phyloP scores from a whole-genome alignment of 192 early-diverging fungal genomes.

The Linnemannia exigua region DNA sequence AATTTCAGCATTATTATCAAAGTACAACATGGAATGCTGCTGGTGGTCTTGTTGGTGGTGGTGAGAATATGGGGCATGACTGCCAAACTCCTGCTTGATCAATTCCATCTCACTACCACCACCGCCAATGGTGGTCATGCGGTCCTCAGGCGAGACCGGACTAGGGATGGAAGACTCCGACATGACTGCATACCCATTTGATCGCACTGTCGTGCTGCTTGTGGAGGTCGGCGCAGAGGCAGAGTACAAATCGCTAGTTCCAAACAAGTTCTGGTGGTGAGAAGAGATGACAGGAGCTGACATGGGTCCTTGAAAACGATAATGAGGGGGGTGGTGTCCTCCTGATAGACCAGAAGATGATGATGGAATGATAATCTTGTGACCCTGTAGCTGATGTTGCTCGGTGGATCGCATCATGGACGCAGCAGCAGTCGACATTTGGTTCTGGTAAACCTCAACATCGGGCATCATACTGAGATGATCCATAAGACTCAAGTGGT shows the following conservation, averaged over 20 bases:
- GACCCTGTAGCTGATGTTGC: background rate
- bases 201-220: background rate
- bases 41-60: background rate
- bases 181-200: background rate
- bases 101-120: background rate
- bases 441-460: conserved; percentile 5
- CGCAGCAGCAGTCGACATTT: background rate
- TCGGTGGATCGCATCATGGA: background rate
- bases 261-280: background rate
- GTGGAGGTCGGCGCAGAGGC: background rate
- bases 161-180: background rate
- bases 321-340: background rate
- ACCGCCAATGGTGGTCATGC: background rate
- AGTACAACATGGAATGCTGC: background rate
- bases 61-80: background rate
- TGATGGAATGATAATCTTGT: background rate
- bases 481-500: conserved; percentile 31
- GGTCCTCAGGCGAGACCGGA: background rate
- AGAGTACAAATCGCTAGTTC: background rate
- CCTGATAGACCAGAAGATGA: background rate
- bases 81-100: background rate
- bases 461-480: conserved; percentile 32
- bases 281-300: background rate
- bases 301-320: background rate
- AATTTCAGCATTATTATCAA: background rate